A percentile compares a stretch with the other conserved stretches of the same genome.
phyloP scores from a whole-genome alignment of 1,139 yeast species.

The Entelexis sorbosivorans region DNA sequence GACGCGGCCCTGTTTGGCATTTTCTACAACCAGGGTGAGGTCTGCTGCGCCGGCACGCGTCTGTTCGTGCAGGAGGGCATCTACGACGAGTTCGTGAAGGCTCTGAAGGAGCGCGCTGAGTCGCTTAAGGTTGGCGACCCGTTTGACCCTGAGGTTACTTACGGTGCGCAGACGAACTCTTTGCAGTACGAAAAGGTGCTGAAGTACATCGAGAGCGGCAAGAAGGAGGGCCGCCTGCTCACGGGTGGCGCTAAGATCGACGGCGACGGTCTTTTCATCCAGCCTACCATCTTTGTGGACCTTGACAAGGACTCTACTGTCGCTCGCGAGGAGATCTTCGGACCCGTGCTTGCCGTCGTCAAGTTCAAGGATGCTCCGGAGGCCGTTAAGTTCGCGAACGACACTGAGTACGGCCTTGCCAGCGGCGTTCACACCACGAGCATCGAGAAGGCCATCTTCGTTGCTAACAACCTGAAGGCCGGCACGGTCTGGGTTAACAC shows the following conservation, averaged over 20 bases:
- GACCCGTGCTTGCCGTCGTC: constrained; percentile 69
- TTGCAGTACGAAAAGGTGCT: constrained; percentile 66
- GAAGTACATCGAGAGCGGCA: constrained; percentile 60
- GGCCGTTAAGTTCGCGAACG: constrained; percentile 57
- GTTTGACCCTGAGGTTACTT: constrained; percentile 57
- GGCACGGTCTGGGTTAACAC: constrained; percentile 80
- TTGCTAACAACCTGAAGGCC: constrained; percentile 57
- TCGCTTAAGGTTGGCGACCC: constrained; percentile 54
- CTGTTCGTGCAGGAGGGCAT: constrained; percentile 60
- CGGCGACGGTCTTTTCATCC: constrained; percentile 51
- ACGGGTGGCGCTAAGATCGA: constrained; percentile 57
- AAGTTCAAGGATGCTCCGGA: constrained; percentile 66
- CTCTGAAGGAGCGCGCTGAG: constrained; percentile 43
- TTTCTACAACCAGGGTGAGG: constrained; percentile 72
- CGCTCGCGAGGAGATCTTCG: constrained; percentile 75
- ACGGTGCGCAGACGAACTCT: constrained; percentile 79
- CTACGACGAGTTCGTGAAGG: constrained; percentile 50
- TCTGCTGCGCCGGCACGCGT: constrained; percentile 76
- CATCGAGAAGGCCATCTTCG: constrained; percentile 48
- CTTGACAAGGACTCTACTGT: constrained; percentile 57
- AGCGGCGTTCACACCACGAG: constrained; percentile 71
- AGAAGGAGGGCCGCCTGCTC: constrained; percentile 62
- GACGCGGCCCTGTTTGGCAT: constrained; percentile 45
- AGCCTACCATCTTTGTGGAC: constrained; percentile 70
- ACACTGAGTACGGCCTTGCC: constrained; percentile 70